These are phyloP conservation scores for Trichoderma parareesei DNA, from an alignment of 495 filamentous ascomycete species.

Conservation along the genomic window DNA sequence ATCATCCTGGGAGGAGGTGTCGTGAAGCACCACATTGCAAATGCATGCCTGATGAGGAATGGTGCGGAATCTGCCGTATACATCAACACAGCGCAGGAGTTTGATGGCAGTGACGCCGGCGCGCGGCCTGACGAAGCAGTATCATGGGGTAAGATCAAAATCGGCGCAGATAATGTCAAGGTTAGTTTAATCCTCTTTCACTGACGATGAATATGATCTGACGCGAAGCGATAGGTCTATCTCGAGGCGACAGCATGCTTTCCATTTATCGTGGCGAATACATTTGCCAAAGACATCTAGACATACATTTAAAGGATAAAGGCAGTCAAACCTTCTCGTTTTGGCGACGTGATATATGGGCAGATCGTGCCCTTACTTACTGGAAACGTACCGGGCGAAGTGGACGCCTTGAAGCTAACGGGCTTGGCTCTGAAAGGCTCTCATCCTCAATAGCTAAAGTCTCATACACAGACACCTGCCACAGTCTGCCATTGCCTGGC, in stretches of 20 bases:
- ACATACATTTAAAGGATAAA: not conserved
- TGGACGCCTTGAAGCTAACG: too few species aligned
- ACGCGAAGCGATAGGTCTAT: constrained; percentile 53
- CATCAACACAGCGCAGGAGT: constrained; percentile 93
- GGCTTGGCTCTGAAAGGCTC: too few species aligned
- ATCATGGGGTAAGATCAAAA: constrained; percentile 97
- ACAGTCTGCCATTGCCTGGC: not conserved
- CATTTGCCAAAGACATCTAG: constrained; percentile 60
- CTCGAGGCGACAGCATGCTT: constrained; percentile 88
- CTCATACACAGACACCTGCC: not conserved
- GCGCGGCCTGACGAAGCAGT: constrained; percentile 94
- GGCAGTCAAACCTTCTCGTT: not conserved
- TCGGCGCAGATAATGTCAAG: constrained; percentile 78
- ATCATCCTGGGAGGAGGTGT: constrained; percentile 90
- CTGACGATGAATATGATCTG: constrained; percentile 14
- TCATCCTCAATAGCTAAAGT: not conserved
- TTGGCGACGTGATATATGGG: not conserved
- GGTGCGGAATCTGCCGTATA: constrained; percentile 95
- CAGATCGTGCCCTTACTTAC: not conserved
- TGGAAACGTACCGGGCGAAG: not conserved
- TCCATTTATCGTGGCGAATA: constrained; percentile 89
- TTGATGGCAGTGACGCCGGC: constrained; percentile 94
- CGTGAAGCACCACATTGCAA: constrained; percentile 96
- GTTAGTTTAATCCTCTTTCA: constrained; percentile 29
- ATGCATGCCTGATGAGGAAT: constrained; percentile 93